A percentile compares a stretch with the other conserved stretches of the same genome.
Conservation (phyloP, 1,139 yeast species). For the Kodamaea anthophila region DNA sequence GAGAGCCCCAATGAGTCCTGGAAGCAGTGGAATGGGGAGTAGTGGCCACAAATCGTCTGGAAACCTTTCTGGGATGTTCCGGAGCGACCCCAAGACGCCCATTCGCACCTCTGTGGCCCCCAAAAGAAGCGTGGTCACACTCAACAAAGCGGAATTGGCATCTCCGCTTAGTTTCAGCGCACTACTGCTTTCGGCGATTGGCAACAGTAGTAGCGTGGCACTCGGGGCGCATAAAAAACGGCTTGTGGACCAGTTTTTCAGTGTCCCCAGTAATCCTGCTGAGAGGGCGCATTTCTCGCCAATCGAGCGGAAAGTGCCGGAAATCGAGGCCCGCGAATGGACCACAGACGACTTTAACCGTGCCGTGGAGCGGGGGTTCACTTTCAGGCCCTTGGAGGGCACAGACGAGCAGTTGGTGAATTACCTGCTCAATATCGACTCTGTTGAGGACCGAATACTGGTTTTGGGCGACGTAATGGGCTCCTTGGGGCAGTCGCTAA, state of each 20-base stretch:
- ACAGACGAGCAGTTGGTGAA: conserved; percentile 25
- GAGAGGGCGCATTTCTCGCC: no score
- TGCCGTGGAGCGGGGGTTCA: conserved; percentile 22
- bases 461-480: conserved; percentile 8
- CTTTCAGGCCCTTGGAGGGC: conserved; percentile 11
- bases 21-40: no score
- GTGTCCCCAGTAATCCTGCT: no score
- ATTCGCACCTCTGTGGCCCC: conserved; percentile 8
- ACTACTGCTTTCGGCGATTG: conserved; percentile 1
- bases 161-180: neutral
- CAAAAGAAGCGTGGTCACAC: conserved; percentile 8
- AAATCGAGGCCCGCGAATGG: no score
- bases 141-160: neutral
- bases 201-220: conserved; percentile 4
- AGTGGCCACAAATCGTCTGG: no score
- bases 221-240: conserved; percentile 20
- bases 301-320: no score
- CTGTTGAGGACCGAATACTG: conserved; percentile 15
- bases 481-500: conserved; percentile 4
- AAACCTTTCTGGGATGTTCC: no score
- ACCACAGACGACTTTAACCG: conserved; percentile 13
- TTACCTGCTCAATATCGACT: conserved; percentile 30
- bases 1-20: no score
- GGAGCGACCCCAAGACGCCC: conserved; percentile 12
- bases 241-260: conserved; percentile 39